Conservation (phyloP, 306 rosid species). For the Herpetospermum pedunculosum region DNA sequence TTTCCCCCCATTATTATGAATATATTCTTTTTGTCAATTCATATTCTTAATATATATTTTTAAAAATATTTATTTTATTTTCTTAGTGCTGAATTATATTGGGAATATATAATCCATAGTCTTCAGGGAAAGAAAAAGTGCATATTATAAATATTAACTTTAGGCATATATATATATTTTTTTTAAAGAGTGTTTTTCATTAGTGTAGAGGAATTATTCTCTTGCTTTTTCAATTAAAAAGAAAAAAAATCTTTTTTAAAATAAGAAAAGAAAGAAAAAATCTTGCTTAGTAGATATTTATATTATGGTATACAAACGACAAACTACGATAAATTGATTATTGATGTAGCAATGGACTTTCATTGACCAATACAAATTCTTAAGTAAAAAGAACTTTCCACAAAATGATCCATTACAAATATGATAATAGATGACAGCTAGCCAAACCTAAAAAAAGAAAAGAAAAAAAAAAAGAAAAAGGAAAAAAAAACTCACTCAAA, state of each 20-base stretch:
- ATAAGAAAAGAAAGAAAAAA: background rate
- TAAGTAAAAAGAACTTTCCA: background rate
- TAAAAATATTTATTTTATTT: constrained; percentile 1
- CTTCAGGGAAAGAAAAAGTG: background rate
- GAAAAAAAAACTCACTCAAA: no score
- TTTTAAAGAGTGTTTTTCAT: background rate
- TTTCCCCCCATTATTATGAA: constrained; percentile 7
- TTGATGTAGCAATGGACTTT: no score
- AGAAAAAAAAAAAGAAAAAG: no score
- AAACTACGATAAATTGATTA: background rate
- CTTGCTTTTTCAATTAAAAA: background rate
- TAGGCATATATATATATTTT: background rate
- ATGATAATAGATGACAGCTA: no score
- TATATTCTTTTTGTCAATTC: background rate
- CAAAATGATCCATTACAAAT: background rate
- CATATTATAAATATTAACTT: background rate
- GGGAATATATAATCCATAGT: background rate
- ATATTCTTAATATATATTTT: background rate
- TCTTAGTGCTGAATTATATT: background rate
- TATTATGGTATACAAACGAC: background rate
- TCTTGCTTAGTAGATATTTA: background rate
- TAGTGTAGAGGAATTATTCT: constrained; percentile 2
- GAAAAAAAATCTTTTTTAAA: no score
- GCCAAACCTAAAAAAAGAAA: no score
- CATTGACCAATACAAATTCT: background rate